phyloP scores from a whole-genome alignment of 441 rosid genomes.

The Erodium texanum region DNA sequence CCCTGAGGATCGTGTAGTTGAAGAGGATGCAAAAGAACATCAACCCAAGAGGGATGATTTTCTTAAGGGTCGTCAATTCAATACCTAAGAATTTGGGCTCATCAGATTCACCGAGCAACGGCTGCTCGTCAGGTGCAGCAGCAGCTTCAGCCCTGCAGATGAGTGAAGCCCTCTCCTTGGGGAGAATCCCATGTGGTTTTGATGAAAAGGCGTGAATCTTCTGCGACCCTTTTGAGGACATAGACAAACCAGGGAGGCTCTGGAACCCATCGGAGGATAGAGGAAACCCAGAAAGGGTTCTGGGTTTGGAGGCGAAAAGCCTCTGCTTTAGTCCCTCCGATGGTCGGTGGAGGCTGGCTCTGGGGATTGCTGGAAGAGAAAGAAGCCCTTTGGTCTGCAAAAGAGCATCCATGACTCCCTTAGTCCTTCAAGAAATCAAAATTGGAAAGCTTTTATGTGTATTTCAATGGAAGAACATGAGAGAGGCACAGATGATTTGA shows the following conservation, averaged over 20 bases:
- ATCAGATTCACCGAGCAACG: slow-evolving; percentile 28
- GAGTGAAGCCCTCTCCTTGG: slow-evolving; percentile 34
- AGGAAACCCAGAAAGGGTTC: slow-evolving; percentile 28
- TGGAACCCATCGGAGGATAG: too few species aligned
- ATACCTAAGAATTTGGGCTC: slow-evolving; percentile 62
- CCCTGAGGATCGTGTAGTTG: slow-evolving; percentile 90
- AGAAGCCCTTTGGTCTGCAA: slow-evolving; percentile 68
- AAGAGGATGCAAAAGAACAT: slow-evolving; percentile 97
- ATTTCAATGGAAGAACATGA: background rate
- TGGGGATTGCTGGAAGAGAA: slow-evolving; percentile 62
- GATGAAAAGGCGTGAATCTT: slow-evolving; percentile 34
- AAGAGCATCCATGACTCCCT: slow-evolving; percentile 54
- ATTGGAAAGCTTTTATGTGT: background rate
- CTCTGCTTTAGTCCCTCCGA: slow-evolving; percentile 68
- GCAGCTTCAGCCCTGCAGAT: slow-evolving; percentile 62
- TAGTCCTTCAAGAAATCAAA: slow-evolving; percentile 13
- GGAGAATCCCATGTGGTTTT: slow-evolving; percentile 35
- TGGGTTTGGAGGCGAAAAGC: slow-evolving; percentile 51
- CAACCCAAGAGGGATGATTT: slow-evolving; percentile 82
- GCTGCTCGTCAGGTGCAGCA: slow-evolving; percentile 51
- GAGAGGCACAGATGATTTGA: background rate
- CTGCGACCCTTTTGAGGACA: slow-evolving; percentile 42
- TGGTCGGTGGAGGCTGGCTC: slow-evolving; percentile 34
- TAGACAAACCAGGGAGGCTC: slow-evolving; percentile 25
- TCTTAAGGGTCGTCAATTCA: slow-evolving; percentile 55